These are phyloP conservation scores for Leccinum subfulvum DNA, from an alignment of 1,284 basidiomycete species.

Conservation along the genomic window DNA sequence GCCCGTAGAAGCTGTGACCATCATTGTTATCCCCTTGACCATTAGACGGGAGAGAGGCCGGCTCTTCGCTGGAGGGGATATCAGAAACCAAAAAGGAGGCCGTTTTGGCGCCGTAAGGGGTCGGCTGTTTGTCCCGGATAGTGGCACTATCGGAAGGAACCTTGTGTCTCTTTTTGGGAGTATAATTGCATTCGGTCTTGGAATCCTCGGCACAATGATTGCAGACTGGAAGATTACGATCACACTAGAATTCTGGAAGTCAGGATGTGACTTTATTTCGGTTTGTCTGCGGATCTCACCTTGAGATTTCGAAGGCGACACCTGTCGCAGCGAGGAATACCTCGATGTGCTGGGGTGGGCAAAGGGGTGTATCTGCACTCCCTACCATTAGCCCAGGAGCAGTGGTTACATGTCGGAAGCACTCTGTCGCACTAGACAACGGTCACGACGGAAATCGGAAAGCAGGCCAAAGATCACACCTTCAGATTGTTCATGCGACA, in stretches of 20 bases:
- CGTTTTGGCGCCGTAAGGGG: conserved; percentile 46
- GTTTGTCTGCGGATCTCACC: conserved; percentile 37
- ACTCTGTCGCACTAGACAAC: conserved; percentile 62
- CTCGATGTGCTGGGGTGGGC: conserved; percentile 70
- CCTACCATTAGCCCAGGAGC: conserved; percentile 58
- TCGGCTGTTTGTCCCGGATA: conserved; percentile 37
- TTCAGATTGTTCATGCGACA: conserved; percentile 70
- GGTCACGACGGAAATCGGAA: conserved; percentile 16
- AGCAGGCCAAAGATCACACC: conserved; percentile 38
- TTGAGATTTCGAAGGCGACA: conserved; percentile 66
- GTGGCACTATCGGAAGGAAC: conserved; percentile 46
- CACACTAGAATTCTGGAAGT: conserved; percentile 45
- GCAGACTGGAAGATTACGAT: conserved; percentile 67
- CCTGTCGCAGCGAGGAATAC: conserved; percentile 69
- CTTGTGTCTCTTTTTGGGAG: conserved; percentile 65
- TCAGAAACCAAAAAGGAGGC: conserved; percentile 54
- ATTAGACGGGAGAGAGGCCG: conserved; percentile 15
- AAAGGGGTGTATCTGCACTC: conserved; percentile 71
- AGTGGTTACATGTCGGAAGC: conserved; percentile 69
- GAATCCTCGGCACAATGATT: conserved; percentile 57
- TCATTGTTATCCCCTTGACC: conserved; percentile 28
- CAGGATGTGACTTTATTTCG: conserved; percentile 3
- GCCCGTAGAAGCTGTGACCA: conserved; percentile 37
- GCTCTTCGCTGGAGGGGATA: conserved; percentile 33
- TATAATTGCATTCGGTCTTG: conserved; percentile 61